These are phyloP conservation scores for Rhodomyrtus psidioides DNA, from an alignment of 441 rosid genomes.

Conservation along the genomic window DNA sequence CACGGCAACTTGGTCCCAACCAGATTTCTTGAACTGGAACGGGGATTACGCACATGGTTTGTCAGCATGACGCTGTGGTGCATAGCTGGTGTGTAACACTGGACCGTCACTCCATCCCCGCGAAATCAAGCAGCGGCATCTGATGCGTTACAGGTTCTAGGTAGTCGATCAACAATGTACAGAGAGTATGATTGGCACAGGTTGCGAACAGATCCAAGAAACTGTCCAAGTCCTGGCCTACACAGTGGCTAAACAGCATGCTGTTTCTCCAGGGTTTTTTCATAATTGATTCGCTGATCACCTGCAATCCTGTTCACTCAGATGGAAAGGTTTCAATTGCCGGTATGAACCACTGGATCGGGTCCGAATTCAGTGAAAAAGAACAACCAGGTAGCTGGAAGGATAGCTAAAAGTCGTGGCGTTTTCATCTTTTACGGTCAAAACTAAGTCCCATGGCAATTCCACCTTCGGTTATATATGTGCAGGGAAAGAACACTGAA, in stretches of 20 bases:
- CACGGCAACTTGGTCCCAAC: no score
- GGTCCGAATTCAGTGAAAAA: slow-evolving; percentile 33
- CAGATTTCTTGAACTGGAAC: no score
- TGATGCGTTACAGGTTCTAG: no score
- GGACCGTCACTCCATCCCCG: no score
- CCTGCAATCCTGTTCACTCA: background rate
- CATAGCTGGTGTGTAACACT: no score
- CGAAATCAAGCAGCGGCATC: no score
- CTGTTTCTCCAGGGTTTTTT: background rate
- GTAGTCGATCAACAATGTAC: no score
- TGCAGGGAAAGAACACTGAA: slow-evolving; percentile 58
- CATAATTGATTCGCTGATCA: background rate
- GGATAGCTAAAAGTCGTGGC: background rate
- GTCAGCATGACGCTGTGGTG: no score
- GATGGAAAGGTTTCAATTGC: slow-evolving; percentile 29
- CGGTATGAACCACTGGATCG: slow-evolving; percentile 31
- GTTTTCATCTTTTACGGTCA: background rate
- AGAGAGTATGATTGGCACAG: no score
- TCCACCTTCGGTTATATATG: background rate
- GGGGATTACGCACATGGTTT: no score
- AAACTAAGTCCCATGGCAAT: background rate
- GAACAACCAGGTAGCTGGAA: slow-evolving; percentile 37
- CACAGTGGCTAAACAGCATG: background rate
- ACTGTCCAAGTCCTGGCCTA: no score
- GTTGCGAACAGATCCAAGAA: background rate